These are phyloP conservation scores for Erythrobasidium hasegawianum DNA, from an alignment of 1,284 basidiomycete species.

Conservation along the genomic window DNA sequence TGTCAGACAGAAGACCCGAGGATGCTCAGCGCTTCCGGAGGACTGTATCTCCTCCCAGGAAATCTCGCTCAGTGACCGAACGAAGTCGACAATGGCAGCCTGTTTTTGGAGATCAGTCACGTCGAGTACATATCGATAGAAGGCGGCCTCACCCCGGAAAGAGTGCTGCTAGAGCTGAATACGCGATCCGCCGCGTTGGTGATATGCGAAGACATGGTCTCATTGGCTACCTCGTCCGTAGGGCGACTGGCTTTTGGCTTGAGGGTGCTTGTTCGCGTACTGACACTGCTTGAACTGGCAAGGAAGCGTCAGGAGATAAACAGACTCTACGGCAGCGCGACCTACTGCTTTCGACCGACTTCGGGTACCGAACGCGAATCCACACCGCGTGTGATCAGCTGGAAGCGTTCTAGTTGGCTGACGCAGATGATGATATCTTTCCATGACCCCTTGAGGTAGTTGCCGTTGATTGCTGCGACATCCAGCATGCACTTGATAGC, in stretches of 20 bases:
- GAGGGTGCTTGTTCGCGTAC: constrained; percentile 11
- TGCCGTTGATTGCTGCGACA: constrained; percentile 87
- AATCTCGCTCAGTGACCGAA: constrained; percentile 89
- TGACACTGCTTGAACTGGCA: constrained; percentile 53
- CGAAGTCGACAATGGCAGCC: constrained; percentile 98
- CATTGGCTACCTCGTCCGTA: constrained; percentile 90
- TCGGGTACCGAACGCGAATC: constrained; percentile 67
- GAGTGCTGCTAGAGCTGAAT: constrained; percentile 88
- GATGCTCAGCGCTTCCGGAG: constrained; percentile 78
- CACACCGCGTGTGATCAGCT: constrained; percentile 67
- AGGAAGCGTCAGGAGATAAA: constrained; percentile 47
- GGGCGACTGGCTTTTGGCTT: constrained; percentile 54
- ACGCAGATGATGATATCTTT: constrained; percentile 91
- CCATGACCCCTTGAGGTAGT: constrained; percentile 92
- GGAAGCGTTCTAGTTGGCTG: constrained; percentile 95
- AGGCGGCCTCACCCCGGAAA: constrained; percentile 72
- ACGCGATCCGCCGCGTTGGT: constrained; percentile 99
- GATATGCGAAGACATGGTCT: constrained; percentile 94
- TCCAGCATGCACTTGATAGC: constrained; percentile 91
- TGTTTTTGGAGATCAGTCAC: constrained; percentile 47
- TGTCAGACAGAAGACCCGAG: constrained; percentile 93
- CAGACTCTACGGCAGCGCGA: constrained; percentile 17
- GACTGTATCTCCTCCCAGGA: constrained; percentile 99
- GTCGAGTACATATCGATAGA: constrained; percentile 23
- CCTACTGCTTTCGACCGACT: constrained; percentile 68